Base-by-base conservation (phyloP, 345 rosid genomes). In the Heritiera fomes region DNA sequence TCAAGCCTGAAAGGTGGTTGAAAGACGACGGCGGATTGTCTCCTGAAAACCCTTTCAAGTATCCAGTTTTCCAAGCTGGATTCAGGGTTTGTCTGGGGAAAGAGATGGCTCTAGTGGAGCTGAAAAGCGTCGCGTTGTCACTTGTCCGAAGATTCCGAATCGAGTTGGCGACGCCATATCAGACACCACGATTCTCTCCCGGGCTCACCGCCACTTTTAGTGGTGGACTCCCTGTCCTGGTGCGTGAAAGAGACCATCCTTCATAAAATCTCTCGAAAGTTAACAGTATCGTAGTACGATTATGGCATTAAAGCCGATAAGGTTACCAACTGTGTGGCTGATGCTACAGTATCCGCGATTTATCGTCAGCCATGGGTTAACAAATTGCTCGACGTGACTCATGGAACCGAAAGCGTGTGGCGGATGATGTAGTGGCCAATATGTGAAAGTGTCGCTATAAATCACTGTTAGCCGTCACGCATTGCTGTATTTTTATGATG, bases 1-100 rank as follows among this genome's bases (percentile, higher is more conserved):
- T 87, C 83, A 90, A 83, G 81, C 98, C 98, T 0, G 94, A 88
- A 52, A 86, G 98, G 43, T 93, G 98, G 98, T 79, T 93, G 66
- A 81, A 74, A 73, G 77, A 78, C 23, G 76, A 85, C 12, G 90
- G 93, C 1, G 47, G 74, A 13, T 93, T 87, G 79, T 66, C 10
- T 3, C 83, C 90, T 0, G 89, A 86, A 71, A 90, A 84, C 75
- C 91, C 92, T 10, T 84, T 81, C 34, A 89, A 87, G 80, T 93
- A 89, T 68, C 98, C 98, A 7, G 86, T 93, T 76, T 92, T 91
- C 20, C 97, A 92, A 50, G 94, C 90, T 1, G 97, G 97, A 4
- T 74, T 79, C 53, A 85, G 98, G 86, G 90, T 84, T 28, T 93
- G 98, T 41, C 73, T 93, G 65, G 98, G 98, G 18, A 91, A 93